Evolutionary conservation across 2,329 filamentous ascomycete genomes (phyloP).

Genomic region (Aspergillus floridensis): DNA sequence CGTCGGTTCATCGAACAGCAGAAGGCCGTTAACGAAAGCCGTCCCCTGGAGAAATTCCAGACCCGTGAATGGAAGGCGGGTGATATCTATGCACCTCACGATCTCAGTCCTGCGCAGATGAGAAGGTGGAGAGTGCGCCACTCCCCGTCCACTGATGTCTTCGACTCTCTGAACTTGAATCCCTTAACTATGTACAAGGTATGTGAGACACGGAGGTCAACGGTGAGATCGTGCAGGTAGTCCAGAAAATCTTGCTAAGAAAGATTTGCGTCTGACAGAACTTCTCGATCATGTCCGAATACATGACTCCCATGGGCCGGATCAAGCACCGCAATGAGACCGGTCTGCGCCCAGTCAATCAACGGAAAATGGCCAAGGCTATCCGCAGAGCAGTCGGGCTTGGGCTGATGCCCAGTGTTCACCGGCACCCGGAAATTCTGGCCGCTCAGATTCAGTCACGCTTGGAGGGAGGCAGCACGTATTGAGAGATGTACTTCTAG

Average conservation of each 20-base stretch:
- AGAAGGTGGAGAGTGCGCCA: conserved; percentile 68
- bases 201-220: conserved; percentile 26
- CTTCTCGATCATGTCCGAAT: conserved; percentile 87
- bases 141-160: conserved; percentile 63
- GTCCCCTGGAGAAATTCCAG: conserved; percentile 41
- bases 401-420: conserved; percentile 86
- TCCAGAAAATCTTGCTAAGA: conserved; percentile 9
- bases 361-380: conserved; percentile 89
- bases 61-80: conserved; percentile 70
- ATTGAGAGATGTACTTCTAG: conserved; percentile 9
- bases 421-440: conserved; percentile 82
- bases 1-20: conserved; percentile 35
- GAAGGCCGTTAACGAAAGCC: conserved; percentile 37
- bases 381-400: conserved; percentile 84
- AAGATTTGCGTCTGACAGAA: conserved; percentile 58
- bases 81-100: conserved; percentile 88
- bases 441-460: conserved; percentile 36
- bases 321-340: conserved; percentile 76
- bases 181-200: conserved; percentile 88
- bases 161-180: conserved; percentile 76
- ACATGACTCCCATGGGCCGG: conserved; percentile 77
- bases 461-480: conserved; percentile 23
- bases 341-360: conserved; percentile 81
- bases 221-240: not conserved
- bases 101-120: conserved; percentile 75